Percentiles rank a stretch among this genome's conserved stretches.
Evolutionary conservation across 371 early-diverging fungal genomes (phyloP).

Genomic region (Dichotomocladium elegans): DNA sequence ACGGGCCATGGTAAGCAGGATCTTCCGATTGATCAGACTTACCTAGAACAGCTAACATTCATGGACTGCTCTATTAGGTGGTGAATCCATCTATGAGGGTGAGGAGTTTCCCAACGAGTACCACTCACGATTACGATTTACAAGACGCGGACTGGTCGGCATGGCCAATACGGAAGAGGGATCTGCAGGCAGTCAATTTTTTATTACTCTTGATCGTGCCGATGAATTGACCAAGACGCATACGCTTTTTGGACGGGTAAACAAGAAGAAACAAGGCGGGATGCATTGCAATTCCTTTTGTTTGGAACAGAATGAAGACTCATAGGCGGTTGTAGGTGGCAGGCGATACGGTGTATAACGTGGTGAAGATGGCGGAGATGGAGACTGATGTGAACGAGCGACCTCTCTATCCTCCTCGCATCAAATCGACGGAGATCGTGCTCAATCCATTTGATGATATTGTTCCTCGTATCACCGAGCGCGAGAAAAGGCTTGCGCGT

Average conservation of each 20-base stretch:
- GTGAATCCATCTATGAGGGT: conserved; percentile 80
- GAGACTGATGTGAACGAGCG: conserved; percentile 78
- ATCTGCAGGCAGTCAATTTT: conserved; percentile 89
- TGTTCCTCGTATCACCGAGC: conserved; percentile 69
- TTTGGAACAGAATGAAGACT: too few species aligned
- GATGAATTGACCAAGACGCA: conserved; percentile 83
- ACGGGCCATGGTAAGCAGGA: conserved; percentile 57
- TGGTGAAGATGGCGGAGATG: conserved; percentile 80
- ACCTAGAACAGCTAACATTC: not conserved
- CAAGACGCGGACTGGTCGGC: conserved; percentile 83
- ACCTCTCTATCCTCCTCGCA: conserved; percentile 75
- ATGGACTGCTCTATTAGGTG: conserved; percentile 70
- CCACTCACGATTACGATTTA: conserved; percentile 87
- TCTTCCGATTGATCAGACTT: not conserved
- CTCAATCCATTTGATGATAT: conserved; percentile 93
- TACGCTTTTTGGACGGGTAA: conserved; percentile 90
- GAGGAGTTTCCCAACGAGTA: conserved; percentile 84
- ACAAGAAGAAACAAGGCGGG: not conserved
- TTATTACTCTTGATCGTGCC: conserved; percentile 86
- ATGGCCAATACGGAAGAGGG: conserved; percentile 86
- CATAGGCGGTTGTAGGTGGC: conserved; percentile 54
- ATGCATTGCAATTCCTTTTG: not conserved
- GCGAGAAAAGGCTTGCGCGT: conserved; percentile 44
- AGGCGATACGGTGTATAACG: conserved; percentile 89
- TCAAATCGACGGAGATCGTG: conserved; percentile 67